These are phyloP conservation scores for Raphanus hybrid DNA, from an alignment of 441 rosid species.

Conservation along the genomic window DNA sequence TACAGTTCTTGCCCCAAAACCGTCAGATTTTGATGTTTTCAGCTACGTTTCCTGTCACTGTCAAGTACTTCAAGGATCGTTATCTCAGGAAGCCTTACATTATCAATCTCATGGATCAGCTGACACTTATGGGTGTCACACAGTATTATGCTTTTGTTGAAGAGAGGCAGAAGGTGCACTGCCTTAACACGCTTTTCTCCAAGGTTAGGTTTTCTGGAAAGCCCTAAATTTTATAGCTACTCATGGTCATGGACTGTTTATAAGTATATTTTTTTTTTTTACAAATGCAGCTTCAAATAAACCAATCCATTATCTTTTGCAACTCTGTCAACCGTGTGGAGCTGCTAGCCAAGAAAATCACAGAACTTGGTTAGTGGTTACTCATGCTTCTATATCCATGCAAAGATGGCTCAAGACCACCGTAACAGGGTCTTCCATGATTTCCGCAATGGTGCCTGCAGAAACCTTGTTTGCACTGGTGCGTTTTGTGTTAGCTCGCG, in stretches of 20 bases:
- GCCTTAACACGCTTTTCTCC: constrained; percentile 90
- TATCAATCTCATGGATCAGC: constrained; percentile 96
- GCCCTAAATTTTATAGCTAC: constrained; percentile 7
- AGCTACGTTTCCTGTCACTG: constrained; percentile 93
- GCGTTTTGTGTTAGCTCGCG: constrained; percentile 20
- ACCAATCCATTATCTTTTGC: constrained; percentile 86
- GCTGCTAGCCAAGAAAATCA: constrained; percentile 83
- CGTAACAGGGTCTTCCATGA: constrained; percentile 91
- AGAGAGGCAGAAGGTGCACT: constrained; percentile 97
- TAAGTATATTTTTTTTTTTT: neutral
- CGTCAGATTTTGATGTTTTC: constrained; percentile 93
- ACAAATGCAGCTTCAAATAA: constrained; percentile 72
- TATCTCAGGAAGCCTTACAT: constrained; percentile 69
- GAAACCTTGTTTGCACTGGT: constrained; percentile 95
- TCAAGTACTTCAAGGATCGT: constrained; percentile 84
- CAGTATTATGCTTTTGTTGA: constrained; percentile 95
- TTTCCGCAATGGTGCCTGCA: constrained; percentile 92
- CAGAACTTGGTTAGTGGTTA: constrained; percentile 89
- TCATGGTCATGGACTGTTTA: neutral
- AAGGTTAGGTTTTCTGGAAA: constrained; percentile 50
- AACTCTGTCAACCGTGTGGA: constrained; percentile 88
- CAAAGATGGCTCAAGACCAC: constrained; percentile 91
- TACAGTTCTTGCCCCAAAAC: constrained; percentile 71
- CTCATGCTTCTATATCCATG: constrained; percentile 85
- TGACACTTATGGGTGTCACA: constrained; percentile 88